Conservation (phyloP, 345 rosid species). For the Arabidopsis suecica region DNA sequence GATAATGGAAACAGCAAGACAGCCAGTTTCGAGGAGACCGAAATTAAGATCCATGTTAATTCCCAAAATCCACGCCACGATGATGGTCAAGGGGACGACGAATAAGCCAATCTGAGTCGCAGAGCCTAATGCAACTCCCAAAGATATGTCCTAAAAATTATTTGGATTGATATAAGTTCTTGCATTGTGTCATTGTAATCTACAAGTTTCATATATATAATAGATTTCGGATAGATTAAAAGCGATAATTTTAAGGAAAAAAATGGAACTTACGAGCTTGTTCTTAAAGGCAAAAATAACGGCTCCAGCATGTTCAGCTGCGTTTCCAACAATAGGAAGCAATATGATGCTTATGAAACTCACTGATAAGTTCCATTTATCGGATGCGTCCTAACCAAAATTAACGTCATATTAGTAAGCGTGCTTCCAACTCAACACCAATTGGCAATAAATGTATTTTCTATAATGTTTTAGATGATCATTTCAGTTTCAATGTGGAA, state of each 20-base stretch:
- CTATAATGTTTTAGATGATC: no score
- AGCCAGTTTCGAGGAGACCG: conserved; percentile 81
- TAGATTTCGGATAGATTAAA: neutral
- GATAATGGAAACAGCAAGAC: conserved; percentile 72
- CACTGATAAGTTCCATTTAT: conserved; percentile 89
- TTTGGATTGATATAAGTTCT: conserved; percentile 28
- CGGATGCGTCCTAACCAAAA: conserved; percentile 66
- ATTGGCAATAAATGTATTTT: neutral
- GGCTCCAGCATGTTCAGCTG: conserved; percentile 96
- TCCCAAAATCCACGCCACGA: conserved; percentile 76
- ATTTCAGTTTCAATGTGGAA: neutral
- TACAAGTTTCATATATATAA: neutral
- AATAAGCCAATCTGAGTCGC: conserved; percentile 96
- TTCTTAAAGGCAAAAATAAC: conserved; percentile 87
- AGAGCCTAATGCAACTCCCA: conserved; percentile 92
- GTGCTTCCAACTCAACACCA: neutral
- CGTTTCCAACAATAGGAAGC: conserved; percentile 93
- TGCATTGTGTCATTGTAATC: conserved; percentile 24
- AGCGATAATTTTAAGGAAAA: neutral
- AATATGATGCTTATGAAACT: conserved; percentile 89
- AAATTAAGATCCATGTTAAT: conserved; percentile 87
- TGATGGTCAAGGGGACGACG: conserved; percentile 77
- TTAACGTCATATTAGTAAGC: neutral
- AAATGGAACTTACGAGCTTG: conserved; percentile 64
- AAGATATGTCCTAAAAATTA: conserved; percentile 72